Conservation (phyloP, 2,329 filamentous ascomycete genomes). For the Trichoderma sp. region DNA sequence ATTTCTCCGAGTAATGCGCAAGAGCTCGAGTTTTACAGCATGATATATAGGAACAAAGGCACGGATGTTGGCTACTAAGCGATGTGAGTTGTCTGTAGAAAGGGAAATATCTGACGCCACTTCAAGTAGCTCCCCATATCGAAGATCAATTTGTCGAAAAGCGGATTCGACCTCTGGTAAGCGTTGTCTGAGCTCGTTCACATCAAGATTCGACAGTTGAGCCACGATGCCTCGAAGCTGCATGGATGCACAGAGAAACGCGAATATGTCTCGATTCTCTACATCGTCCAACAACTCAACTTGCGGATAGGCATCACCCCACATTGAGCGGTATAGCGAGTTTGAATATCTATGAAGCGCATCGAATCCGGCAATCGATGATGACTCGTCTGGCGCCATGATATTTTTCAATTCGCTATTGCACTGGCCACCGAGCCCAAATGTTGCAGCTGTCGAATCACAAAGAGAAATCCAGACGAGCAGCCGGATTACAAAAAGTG, state of each 20-base stretch:
- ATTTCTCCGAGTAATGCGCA: conserved; percentile 15
- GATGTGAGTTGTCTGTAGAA: conserved; percentile 28
- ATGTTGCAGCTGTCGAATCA: conserved; percentile 32
- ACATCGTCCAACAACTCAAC: conserved; percentile 35
- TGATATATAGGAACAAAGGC: conserved; percentile 36
- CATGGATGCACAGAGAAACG: conserved; percentile 30
- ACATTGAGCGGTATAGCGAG: conserved; percentile 33
- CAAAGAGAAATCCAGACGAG: conserved; percentile 34
- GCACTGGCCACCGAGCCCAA: conserved; percentile 34
- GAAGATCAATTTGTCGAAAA: conserved; percentile 25
- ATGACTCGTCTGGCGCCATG: conserved; percentile 12
- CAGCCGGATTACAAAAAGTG: conserved; percentile 34
- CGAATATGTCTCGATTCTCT: conserved; percentile 35
- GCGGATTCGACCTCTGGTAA: conserved; percentile 23
- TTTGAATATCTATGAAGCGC: conserved; percentile 34
- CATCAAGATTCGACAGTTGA: conserved; percentile 28
- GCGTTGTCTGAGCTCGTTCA: conserved; percentile 24
- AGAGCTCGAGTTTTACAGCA: conserved; percentile 32
- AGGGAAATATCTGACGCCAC: conserved; percentile 28
- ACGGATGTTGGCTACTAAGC: conserved; percentile 35
- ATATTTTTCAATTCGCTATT: conserved; percentile 27
- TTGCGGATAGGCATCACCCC: conserved; percentile 35
- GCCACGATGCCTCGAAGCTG: conserved; percentile 35
- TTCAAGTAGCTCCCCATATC: conserved; percentile 29
- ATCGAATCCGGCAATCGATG: conserved; percentile 26